Evolutionary conservation across 768 basidiomycete species (phyloP), one percentile per base, ranked within the genome.

Genomic region (Lactarius psammicola): DNA sequence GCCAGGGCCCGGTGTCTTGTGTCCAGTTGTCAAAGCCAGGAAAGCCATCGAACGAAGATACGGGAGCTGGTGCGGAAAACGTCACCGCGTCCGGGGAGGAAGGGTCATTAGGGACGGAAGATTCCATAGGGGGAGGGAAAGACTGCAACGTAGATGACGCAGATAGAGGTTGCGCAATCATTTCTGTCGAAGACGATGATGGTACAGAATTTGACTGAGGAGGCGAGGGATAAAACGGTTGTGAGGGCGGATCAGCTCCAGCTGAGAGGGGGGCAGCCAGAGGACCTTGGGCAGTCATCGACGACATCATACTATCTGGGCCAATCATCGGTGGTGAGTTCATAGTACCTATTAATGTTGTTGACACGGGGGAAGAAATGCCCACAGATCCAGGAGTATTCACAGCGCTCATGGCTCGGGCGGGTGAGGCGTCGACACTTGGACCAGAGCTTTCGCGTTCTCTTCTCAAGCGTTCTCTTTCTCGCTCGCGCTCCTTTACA

Each of bases 401-500:
- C 49, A 46, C 67, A 33, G 46, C 30, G 20, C 67, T 69, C 53
- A 44, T 26, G 9, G 60, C 57, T 18, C 60, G 56, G 15, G 57
- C 53, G 44, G 67, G 67, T n/a, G 68, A 61, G 13, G 69, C 58
- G 31, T 60, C 61, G 4, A 64, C 20, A 34, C 53, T 68, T 40
- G 55, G 59, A 42, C 62, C 72, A 30, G 75, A 79, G 42, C 76
- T 79, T 71, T 90, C 87, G 23, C 87, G 78, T 74, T 89, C 89
- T 56, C 82, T 78, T 69, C 85, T 85, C 56, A 91, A 80, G 31
- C 89, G 80, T 69, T 92, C 90, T 7, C 90, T 80, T 74, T 94
- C 92, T 63, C 81, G 80, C 66, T 94, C 92, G 20, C 92, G 80
- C 70, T 94, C 92, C 68, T 84, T 84, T 4, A 86, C 87, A 6